These are phyloP conservation scores for Stephanodiscus triporus DNA, from an alignment of 108 stramenopile species.

Conservation along the genomic window DNA sequence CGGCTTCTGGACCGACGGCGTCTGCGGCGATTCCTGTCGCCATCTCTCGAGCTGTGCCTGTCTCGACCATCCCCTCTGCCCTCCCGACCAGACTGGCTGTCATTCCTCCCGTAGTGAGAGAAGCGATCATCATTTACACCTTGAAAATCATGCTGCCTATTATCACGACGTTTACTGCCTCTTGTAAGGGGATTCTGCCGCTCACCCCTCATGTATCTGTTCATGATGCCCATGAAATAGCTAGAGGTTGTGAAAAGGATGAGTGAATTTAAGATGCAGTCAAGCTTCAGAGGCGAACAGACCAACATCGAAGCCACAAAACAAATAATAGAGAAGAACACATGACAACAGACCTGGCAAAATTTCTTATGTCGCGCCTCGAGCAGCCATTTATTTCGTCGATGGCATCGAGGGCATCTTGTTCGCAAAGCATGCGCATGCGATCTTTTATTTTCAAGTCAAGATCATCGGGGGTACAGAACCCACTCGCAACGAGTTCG, in stretches of 20 bases:
- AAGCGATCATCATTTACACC: slow-evolving; percentile 15
- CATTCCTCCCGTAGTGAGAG: slow-evolving; percentile 14
- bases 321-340: too few relatives aligned
- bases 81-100: not conserved
- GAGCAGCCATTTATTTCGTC: slow-evolving; percentile 70
- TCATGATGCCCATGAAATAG: slow-evolving; percentile 85
- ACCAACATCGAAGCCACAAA: not conserved
- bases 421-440: slow-evolving; percentile 75
- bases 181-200: slow-evolving; percentile 19
- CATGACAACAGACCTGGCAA: slow-evolving; percentile 39
- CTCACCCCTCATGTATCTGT: slow-evolving; percentile 72
- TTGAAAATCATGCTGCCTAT: slow-evolving; percentile 9
- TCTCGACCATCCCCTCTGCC: slow-evolving; percentile 16
- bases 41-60: slow-evolving; percentile 12
- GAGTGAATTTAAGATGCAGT: not conserved
- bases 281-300: not conserved
- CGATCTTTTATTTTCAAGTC: slow-evolving; percentile 75
- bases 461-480: slow-evolving; percentile 73
- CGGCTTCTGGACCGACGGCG: slow-evolving; percentile 41
- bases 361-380: slow-evolving; percentile 68
- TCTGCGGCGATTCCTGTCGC: slow-evolving; percentile 10
- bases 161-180: slow-evolving; percentile 22
- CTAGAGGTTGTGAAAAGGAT: not conserved
- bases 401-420: slow-evolving; percentile 80
- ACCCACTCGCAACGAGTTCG: slow-evolving; percentile 59